Evolutionary conservation across 2,329 filamentous ascomycete species (phyloP), one percentile per base, ranked within the genome.

Genomic region (Aspergillus versicolor): DNA sequence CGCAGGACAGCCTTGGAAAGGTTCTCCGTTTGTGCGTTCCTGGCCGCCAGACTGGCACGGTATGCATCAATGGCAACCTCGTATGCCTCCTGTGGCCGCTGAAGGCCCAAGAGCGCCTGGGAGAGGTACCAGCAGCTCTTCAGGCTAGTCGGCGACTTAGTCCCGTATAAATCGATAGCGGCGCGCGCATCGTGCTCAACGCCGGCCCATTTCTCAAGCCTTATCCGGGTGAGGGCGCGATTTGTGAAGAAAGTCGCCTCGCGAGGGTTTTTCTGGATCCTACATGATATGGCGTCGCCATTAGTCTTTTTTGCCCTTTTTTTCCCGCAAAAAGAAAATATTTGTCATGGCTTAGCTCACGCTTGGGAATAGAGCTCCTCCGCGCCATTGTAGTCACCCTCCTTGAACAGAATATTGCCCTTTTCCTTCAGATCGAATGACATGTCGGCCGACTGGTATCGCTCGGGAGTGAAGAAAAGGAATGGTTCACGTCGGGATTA

Each of bases 191-290:
- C 92, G 58, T 85, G 79, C 61, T 94, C 87, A 48, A 88, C 91
- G 9, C 82, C 86, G 30, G 90, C 83, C 84, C 88, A 95, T 65
- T 85, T 80, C 59, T 82, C 77, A 21, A 96, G 82, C 75, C 89
- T 90, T 57, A 94, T 80, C 41, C 92, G 85, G 3, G 89, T 87
- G 76, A 96, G 89, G 51, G 92, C 90, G 53, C 92, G 90, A 76
- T 97, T 97, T 40, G 91, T 93, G 76, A 92, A 97, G 50, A 96
- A 83, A 30, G 88, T 81, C 1, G 89, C 85, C 70, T 96, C 94
- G 54, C 80, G 82, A 4, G 89, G 83, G 74, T 96, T 90, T 70
- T 87, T 85, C 66, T 89, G 85, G 65, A 96, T 92, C 41, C 88
- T 91, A 30, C 11, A 64, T 30, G 11, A 41, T 27, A 7, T 32